Conservation (phyloP, 768 basidiomycete species). For the Tricholoma furcatifolium region DNA sequence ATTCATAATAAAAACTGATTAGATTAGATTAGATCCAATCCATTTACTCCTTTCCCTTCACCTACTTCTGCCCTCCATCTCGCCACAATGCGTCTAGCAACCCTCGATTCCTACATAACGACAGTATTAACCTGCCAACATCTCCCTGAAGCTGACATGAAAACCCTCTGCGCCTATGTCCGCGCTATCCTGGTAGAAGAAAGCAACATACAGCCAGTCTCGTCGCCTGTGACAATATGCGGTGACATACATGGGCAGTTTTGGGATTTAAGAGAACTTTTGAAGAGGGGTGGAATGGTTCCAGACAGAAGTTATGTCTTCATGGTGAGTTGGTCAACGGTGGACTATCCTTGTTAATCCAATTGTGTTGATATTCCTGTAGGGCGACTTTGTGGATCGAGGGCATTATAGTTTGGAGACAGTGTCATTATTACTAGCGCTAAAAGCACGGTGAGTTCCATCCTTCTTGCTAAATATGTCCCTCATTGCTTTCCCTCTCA, state of each 20-base stretch:
- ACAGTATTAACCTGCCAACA: constrained; percentile 86
- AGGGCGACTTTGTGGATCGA: constrained; percentile 98
- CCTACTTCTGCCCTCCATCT: not conserved
- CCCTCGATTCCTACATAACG: constrained; percentile 81
- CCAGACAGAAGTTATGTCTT: constrained; percentile 93
- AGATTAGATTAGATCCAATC: too few relatives aligned
- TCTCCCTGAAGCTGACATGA: constrained; percentile 91
- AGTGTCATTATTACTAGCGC: constrained; percentile 80
- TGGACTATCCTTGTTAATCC: too few relatives aligned
- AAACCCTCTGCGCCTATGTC: constrained; percentile 87
- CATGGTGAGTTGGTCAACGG: constrained; percentile 75
- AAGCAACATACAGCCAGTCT: constrained; percentile 96
- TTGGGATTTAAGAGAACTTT: constrained; percentile 91
- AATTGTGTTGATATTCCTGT: too few relatives aligned
- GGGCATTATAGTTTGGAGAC: constrained; percentile 97
- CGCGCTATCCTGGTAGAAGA: constrained; percentile 91
- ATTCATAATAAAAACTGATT: too few relatives aligned
- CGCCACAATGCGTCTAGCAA: constrained; percentile 27
- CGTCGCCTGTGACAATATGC: constrained; percentile 91
- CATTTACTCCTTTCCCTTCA: too few relatives aligned
- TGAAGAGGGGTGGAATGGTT: constrained; percentile 81
- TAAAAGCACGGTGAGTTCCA: constrained; percentile 76
- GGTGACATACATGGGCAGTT: constrained; percentile 99
- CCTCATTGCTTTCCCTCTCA: not conserved
- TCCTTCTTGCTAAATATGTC: not conserved